Base-by-base conservation (phyloP, 202 grass and related monocot genomes). In the Saccharum hybrid region DNA sequence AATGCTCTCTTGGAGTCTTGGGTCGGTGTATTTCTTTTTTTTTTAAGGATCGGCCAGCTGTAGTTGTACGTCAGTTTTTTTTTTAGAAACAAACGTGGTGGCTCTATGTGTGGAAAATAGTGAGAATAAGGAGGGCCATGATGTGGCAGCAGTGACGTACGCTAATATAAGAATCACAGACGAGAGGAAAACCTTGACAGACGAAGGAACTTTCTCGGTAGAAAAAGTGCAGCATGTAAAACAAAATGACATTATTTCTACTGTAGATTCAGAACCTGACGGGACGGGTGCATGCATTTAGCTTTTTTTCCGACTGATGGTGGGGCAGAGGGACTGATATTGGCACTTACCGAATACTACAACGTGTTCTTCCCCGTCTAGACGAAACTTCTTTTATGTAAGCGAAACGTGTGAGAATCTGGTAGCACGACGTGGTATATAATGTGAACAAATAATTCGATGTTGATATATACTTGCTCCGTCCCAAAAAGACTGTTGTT, bases 61-160 rank as follows among this genome's bases (percentile, higher is more conserved):
- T 4, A 22, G 62, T 37, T 61, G 60, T 22, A 81, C 26, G 74
- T 78, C 39, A 74, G 49, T 66, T 38, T 42, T 28, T 28, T n/a
- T 42, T 48, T 52, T 38, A 72, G 8, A 66, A 42, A 78, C 54
- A 22, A 48, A 63, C 33, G 13, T 26, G 15, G 30, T 77, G 66
- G 71, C 72, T 63, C 38, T 39, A 71, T 11, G 60, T 65, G 72
- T 71, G 80, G 86, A 87, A 87, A 78, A 86, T 19, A 33, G 16
- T 4, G 36, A 56, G 77, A 59, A 67, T 5, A 75, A 10, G 34
- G 26, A 48, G 52, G 19, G 38, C 41, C 78, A 76, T 63, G 78
- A 81, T 23, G 85, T 86, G 13, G 39, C 30, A 70, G 39, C 28
- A 31, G 21, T 76, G 71, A 69, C 51, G 52, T 80, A 75, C n/a